Base-by-base conservation (phyloP, 148 eudicot species). In the Diospyros kaki region DNA sequence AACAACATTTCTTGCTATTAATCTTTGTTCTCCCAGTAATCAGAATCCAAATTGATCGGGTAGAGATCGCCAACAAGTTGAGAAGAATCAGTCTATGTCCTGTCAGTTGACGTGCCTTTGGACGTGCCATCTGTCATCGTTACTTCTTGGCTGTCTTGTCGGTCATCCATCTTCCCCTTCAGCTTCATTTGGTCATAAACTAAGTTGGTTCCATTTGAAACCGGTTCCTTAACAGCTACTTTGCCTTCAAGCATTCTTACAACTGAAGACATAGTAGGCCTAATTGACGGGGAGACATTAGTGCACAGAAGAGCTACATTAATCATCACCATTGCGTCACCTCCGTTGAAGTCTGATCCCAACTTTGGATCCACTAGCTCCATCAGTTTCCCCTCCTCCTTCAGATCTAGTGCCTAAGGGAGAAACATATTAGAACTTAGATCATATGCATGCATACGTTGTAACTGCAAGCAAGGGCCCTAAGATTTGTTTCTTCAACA, bases 211-310 rank as follows among this genome's bases (percentile, higher is more conserved):
- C 38, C 12, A 9, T 66, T 68, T 18, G 55, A 13, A 58, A 59
- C 48, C 8, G 66, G 56, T n/a, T 61, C 74, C 44, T 65, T 38
- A 17, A 43, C 18, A 44, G 41, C 17, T 43, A 42, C 43, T 45
- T 50, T 15, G 28, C 75, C 78, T 73, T 81, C 84, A 9, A 81
- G 74, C 71, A 77, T 67, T 74, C 80, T 73, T 2, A 73, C 80
- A 28, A 77, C 84, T 5, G 80, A 67, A 44, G 84, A 81, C 84
- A 81, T 81, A 10, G 60, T 9, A 11, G 84, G 84, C 74, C 84
- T 81, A 44, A 54, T 66, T 10, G 74, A 28, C 12, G 75, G 74
- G 10, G 67, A 51, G 40, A 55, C 5, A 56, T 77, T 18, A 56
- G 84, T 28, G 48, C 84, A 81, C 12, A 68, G 61, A 38, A 81